Evolutionary conservation across 768 basidiomycete species (phyloP).

Genomic region (Boletus tylopilopsis): DNA sequence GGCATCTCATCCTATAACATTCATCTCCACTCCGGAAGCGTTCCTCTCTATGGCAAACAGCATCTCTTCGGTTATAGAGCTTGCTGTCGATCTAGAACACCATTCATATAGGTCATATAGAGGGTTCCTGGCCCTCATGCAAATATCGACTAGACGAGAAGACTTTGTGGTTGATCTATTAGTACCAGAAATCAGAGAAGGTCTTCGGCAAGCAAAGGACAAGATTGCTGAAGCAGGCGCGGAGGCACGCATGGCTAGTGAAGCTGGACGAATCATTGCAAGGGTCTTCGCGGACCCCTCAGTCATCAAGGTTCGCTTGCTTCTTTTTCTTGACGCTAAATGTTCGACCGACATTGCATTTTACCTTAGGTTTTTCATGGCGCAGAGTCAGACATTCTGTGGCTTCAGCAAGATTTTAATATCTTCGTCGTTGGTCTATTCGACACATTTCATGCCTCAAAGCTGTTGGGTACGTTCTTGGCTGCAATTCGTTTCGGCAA

Average conservation of each 20-base stretch:
- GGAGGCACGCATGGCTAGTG: constrained; percentile 17
- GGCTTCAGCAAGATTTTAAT: constrained; percentile 96
- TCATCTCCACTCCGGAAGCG: constrained; percentile 55
- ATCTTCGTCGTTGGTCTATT: constrained; percentile 94
- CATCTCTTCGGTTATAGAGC: constrained; percentile 64
- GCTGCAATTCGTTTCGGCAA: not conserved
- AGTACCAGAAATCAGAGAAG: constrained; percentile 56
- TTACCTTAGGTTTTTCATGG: constrained; percentile 81
- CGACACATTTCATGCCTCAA: constrained; percentile 95
- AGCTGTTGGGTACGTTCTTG: constrained; percentile 56
- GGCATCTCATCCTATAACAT: constrained; percentile 48
- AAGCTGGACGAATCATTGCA: constrained; percentile 46
- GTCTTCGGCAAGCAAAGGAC: constrained; percentile 62
- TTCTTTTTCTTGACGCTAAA: not conserved
- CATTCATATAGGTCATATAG: constrained; percentile 81
- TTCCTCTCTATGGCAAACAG: constrained; percentile 63
- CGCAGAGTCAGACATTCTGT: constrained; percentile 88
- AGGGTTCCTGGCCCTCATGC: constrained; percentile 93
- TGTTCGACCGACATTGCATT: not conserved
- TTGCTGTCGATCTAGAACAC: constrained; percentile 94
- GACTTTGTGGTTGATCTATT: constrained; percentile 90
- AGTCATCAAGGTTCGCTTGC: constrained; percentile 69
- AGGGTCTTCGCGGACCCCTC: constrained; percentile 68
- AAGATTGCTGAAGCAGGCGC: constrained; percentile 10
- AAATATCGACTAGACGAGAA: constrained; percentile 75